Evolutionary conservation across 23 red algal genomes (phyloP), one percentile per base, ranked within the genome.

Genomic region (Gracilaria domingensis): DNA sequence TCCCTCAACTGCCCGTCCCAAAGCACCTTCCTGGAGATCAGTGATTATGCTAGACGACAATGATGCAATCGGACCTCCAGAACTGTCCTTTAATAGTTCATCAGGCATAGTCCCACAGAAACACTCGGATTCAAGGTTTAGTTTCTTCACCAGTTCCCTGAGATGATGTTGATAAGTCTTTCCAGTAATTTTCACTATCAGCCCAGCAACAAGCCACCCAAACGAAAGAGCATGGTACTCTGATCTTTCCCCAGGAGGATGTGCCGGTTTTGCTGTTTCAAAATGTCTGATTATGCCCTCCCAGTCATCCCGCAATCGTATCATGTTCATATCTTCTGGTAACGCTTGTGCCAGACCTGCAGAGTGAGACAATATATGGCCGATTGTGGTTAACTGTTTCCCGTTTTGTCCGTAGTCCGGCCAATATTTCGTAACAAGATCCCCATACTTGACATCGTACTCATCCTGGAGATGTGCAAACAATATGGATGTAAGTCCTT

Each of bases 211-310:
- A 25, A 97, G 78, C 95, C 95, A 97, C 4, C 95, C 89, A 58
- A 94, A 97, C 26, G 84, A 67, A 36, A 97, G 80, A 16, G 78
- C 79, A 67, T 97, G 95, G 54, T 97, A 97, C 53, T 80, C 91
- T 0, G 33, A 48, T 1, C 51, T 60, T 17, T 25, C 61, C 18
- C 95, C 95, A 8, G 95, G 95, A n/a, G 9, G 6, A 32, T 74
- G 77, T 37, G 34, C 25, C 24, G 95, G 90, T 33, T 39, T 66
- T 0, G 86, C 75, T 0, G 66, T 59, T 28, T 82, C 90, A 57
- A 93, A 75, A 32, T 91, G 62, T 47, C 70, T 48, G 30, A 97
- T 84, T 66, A 97, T 94, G 23, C 84, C 81, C 49, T 91, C 17
- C 95, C 95, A 97, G 62, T 93, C 95, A 77, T 85, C 79, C 11